A percentile compares a stretch with the other conserved stretches of the same genome.
Conservation (phyloP, 805 yeast species). For the Saccharomycopsis babjevae region DNA sequence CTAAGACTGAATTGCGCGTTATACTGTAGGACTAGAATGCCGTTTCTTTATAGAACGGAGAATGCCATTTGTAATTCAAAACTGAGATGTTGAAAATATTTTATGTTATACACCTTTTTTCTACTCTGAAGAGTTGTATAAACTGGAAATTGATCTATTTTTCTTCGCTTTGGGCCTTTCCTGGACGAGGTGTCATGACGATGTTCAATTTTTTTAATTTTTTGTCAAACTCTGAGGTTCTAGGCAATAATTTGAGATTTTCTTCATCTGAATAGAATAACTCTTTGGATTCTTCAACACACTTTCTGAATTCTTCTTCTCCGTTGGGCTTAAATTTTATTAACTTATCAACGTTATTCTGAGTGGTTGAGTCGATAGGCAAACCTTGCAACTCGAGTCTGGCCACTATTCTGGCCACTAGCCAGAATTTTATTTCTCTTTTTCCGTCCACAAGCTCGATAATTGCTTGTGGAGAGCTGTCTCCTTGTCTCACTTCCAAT, state of each 20-base stretch:
- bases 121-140: background rate
- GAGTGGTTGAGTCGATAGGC: slow-evolving; percentile 43
- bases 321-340: slow-evolving; percentile 40
- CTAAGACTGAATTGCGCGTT: too few relatives aligned
- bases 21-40: too few relatives aligned
- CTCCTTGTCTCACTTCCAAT: slow-evolving; percentile 80
- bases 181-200: slow-evolving; percentile 7
- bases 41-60: too few relatives aligned
- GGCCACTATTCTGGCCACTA: slow-evolving; percentile 77
- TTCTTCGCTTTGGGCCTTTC: background rate
- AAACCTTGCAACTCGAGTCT: slow-evolving; percentile 56
- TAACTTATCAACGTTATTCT: slow-evolving; percentile 45
- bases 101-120: too few relatives aligned
- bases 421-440: slow-evolving; percentile 65
- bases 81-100: too few relatives aligned
- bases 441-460: slow-evolving; percentile 73
- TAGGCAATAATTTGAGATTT: slow-evolving; percentile 9
- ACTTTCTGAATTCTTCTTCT: slow-evolving; percentile 40
- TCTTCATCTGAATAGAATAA: slow-evolving; percentile 30
- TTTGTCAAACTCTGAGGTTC: background rate
- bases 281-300: slow-evolving; percentile 49
- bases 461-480: slow-evolving; percentile 82
- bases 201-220: background rate
- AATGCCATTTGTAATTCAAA: too few relatives aligned
- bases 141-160: background rate